Evolutionary conservation across 345 rosid species (phyloP).

Genomic region (Cardiospermum halicacabum): DNA sequence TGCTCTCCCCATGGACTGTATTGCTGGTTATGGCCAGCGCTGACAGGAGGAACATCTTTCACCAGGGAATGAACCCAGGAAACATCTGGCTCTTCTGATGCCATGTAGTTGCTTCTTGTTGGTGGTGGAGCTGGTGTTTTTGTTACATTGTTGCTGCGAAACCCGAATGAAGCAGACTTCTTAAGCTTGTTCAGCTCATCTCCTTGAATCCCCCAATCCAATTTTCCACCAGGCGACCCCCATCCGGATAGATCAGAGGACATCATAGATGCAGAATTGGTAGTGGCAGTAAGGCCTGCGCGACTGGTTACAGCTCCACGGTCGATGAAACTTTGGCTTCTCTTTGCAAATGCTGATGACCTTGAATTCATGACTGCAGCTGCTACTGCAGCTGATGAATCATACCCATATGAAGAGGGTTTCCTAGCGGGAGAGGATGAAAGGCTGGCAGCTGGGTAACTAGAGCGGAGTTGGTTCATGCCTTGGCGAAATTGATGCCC

Average conservation of each 20-base stretch:
- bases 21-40: conserved; percentile 29
- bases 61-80: conserved; percentile 91
- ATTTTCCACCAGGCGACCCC: conserved; percentile 76
- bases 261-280: conserved; percentile 39
- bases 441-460: conserved; percentile 39
- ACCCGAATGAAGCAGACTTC: conserved; percentile 76
- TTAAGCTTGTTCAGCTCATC: conserved; percentile 81
- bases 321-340: conserved; percentile 91
- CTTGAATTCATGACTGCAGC: conserved; percentile 90
- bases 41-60: conserved; percentile 55
- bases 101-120: conserved; percentile 17
- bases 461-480: conserved; percentile 61
- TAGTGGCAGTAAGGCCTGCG: conserved; percentile 40
- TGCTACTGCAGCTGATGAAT: conserved; percentile 85
- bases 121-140: conserved; percentile 19
- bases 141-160: conserved; percentile 40
- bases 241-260: conserved; percentile 59
- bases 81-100: conserved; percentile 70
- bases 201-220: conserved; percentile 89
- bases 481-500: conserved; percentile 63
- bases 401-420: conserved; percentile 51
- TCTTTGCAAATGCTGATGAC: conserved; percentile 74
- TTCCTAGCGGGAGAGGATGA: conserved; percentile 59
- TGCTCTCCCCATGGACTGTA: conserved; percentile 72
- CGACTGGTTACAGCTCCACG: conserved; percentile 38